Evolutionary conservation across 345 rosid species (phyloP), one percentile per base, ranked within the genome.

Genomic region (Cochlearia excelsa): DNA sequence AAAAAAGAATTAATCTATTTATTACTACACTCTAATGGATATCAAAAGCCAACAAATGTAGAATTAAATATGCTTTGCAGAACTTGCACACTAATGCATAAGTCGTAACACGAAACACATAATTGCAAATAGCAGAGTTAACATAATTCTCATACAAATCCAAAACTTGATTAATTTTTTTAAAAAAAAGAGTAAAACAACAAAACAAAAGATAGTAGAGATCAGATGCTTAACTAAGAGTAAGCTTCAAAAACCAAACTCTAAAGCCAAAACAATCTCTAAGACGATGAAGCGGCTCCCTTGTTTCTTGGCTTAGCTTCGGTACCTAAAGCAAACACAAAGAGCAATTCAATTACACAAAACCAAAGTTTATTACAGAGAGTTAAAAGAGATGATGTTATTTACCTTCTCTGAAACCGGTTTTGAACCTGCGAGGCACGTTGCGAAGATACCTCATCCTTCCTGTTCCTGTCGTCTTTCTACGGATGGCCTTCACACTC

Each of bases 381-480:
- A 16, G 23, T 16, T 16, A 16, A 16, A 16, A 16, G 23, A 16
- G 11, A 3, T 9, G 8, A 2, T 1, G 37, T 53, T 7, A 16
- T 7, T 5, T 60, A 85, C 93, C 93, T 72, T 85, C 93, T 78
- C 89, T 83, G 78, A 85, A 85, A 47, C 83, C 84, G 46, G 76
- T 78, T 80, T 85, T 85, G 84, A 85, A 85, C 75, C 93, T 81
- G 66, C 89, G 83, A 37, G 88, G 86, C 1, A 83, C 68, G 68
- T 78, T 46, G 6, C 89, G 88, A 9, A 86, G 83, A 51, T 83
- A 81, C 77, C 85, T 83, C 94, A 83, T 86, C 52, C 89, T 78
- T 27, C 94, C 94, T 0, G 87, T 83, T 53, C 89, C 94, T 0
- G 94, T 86, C 0, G 94, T 86, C 85, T 86, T 86, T 58, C 94